phyloP scores from a whole-genome alignment of 2,329 filamentous ascomycete genomes.

The Ceratocystis destructans region DNA sequence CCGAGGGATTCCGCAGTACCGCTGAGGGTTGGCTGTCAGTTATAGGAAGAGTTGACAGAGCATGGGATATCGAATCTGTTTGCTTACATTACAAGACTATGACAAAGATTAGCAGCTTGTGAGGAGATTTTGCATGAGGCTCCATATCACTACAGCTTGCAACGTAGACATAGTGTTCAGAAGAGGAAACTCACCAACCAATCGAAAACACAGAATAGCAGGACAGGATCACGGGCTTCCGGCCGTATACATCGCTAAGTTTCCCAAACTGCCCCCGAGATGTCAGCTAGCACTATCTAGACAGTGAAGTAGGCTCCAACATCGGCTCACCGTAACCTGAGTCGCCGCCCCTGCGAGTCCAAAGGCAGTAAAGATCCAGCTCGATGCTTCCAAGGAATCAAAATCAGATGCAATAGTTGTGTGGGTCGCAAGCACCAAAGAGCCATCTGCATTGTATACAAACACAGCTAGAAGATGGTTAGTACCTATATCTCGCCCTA shows the following conservation, averaged over 20 bases:
- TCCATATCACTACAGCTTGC: no score
- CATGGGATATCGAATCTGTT: background rate
- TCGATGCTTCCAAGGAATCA: slow-evolving; percentile 40
- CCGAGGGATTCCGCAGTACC: slow-evolving; percentile 29
- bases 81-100: slow-evolving; percentile 12
- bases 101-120: background rate
- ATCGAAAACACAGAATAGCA: slow-evolving; percentile 24
- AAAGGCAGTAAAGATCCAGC: slow-evolving; percentile 27
- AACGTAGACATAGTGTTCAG: background rate
- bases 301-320: background rate
- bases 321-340: slow-evolving; percentile 22
- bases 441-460: slow-evolving; percentile 49
- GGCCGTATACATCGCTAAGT: slow-evolving; percentile 25
- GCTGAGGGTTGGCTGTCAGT: slow-evolving; percentile 12
- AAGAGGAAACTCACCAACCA: slow-evolving; percentile 22
- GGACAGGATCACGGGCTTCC: slow-evolving; percentile 23
- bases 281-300: background rate
- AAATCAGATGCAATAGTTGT: slow-evolving; percentile 49
- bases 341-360: slow-evolving; percentile 26
- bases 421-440: slow-evolving; percentile 53
- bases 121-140: no score
- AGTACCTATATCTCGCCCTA: background rate
- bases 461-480: slow-evolving; percentile 32
- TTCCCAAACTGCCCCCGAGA: slow-evolving; percentile 23
- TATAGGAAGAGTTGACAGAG: background rate